Evolutionary conservation across 441 rosid genomes (phyloP).

Genomic region (Metrosideros polymorpha): DNA sequence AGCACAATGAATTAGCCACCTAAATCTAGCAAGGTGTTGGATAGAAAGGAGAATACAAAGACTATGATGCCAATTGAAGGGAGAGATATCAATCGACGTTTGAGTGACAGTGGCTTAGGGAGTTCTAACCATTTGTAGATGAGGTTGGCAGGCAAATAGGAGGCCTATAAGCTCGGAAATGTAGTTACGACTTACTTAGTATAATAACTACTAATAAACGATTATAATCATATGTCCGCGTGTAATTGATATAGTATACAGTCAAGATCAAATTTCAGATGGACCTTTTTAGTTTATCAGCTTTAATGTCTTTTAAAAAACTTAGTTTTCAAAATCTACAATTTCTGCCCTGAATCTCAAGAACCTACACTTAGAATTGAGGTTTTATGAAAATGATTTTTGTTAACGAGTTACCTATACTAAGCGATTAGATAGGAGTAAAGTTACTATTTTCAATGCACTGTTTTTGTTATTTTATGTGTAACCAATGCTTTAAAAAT

Average conservation of each 20-base stretch:
- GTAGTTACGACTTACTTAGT: not conserved
- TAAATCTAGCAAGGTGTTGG: not conserved
- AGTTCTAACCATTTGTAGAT: not conserved
- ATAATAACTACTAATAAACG: not conserved
- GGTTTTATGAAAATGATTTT: no score
- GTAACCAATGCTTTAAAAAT: no score
- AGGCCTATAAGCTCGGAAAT: not conserved
- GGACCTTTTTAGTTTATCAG: no score
- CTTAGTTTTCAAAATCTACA: no score
- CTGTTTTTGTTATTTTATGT: no score
- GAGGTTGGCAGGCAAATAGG: not conserved
- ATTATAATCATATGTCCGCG: not conserved
- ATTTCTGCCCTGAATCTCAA: no score
- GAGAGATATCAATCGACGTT: fast-evolving
- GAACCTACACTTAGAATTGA: no score
- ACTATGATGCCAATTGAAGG: not conserved
- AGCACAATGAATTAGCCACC: not conserved
- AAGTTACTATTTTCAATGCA: no score
- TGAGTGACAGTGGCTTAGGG: not conserved
- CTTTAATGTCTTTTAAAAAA: no score
- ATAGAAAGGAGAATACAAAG: not conserved
- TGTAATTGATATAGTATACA: not conserved
- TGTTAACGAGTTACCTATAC: no score
- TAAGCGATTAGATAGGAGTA: no score
- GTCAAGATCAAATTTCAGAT: no score